These are phyloP conservation scores for Aphanomyces cochlioides DNA, from an alignment of 352 stramenopile genomes.

Conservation along the genomic window DNA sequence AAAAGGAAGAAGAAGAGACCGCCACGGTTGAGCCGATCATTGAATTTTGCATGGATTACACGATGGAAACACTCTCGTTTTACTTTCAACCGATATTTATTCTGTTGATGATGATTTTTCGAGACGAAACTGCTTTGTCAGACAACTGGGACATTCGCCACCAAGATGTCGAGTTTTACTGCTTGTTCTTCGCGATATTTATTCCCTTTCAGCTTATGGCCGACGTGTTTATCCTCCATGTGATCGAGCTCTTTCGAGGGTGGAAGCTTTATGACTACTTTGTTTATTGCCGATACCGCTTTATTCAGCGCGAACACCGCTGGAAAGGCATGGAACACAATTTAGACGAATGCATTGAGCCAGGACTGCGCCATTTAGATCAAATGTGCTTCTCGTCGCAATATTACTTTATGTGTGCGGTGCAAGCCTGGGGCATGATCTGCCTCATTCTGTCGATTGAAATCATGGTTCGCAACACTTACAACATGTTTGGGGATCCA, in stretches of 20 bases:
- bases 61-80: slow-evolving; percentile 87
- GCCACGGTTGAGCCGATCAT: slow-evolving; percentile 97
- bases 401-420: slow-evolving; percentile 97
- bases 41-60: slow-evolving; percentile 89
- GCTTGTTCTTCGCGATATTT: slow-evolving; percentile 94
- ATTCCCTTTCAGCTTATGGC: slow-evolving; percentile 92
- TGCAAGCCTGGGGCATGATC: slow-evolving; percentile 92
- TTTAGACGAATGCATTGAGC: slow-evolving; percentile 96
- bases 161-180: slow-evolving; percentile 97
- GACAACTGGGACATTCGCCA: slow-evolving; percentile 95
- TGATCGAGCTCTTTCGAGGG: slow-evolving; percentile 95
- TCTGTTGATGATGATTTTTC: slow-evolving; percentile 93
- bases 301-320: slow-evolving; percentile 92
- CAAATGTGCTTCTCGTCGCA: slow-evolving; percentile 98
- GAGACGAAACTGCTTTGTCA: slow-evolving; percentile 89
- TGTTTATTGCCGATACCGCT: slow-evolving; percentile 94
- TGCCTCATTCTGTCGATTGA: slow-evolving; percentile 94
- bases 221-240: slow-evolving; percentile 94
- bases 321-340: slow-evolving; percentile 96
- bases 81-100: slow-evolving; percentile 95
- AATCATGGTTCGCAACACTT: slow-evolving; percentile 93
- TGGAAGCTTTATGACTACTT: slow-evolving; percentile 99
- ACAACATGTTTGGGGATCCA: slow-evolving; percentile 96
- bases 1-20: slow-evolving; percentile 51
- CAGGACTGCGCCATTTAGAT: slow-evolving; percentile 92